Percentiles rank a stretch among this genome's conserved stretches.
These are phyloP conservation scores for Myrmaecium sp. DNA, from an alignment of 2,329 filamentous ascomycete genomes.

Conservation along the genomic window DNA sequence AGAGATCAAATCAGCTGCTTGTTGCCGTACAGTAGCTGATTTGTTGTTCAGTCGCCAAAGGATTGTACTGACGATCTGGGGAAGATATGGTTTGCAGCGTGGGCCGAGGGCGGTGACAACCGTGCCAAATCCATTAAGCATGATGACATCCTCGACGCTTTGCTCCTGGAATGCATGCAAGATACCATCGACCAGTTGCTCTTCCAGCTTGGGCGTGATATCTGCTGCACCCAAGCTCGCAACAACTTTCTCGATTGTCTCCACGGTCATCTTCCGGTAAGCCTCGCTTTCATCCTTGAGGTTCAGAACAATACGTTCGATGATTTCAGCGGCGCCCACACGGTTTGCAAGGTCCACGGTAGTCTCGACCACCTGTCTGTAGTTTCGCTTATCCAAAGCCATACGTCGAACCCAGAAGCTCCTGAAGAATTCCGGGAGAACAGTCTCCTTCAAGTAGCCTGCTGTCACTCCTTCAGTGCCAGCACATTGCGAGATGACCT, in stretches of 20 bases:
- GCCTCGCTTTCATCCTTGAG: constrained; percentile 96
- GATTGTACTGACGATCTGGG: constrained; percentile 93
- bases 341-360: constrained; percentile 95
- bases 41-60: constrained; percentile 97
- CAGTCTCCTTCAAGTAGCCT: constrained; percentile 85
- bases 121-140: constrained; percentile 94
- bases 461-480: constrained; percentile 89
- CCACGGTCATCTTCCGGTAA: constrained; percentile 97
- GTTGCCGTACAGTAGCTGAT: constrained; percentile 86
- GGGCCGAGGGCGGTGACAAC: constrained; percentile 90
- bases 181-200: constrained; percentile 87
- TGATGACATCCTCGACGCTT: constrained; percentile 85
- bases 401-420: constrained; percentile 96
- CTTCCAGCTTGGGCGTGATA: constrained; percentile 81
- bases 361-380: constrained; percentile 93
- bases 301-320: constrained; percentile 84
- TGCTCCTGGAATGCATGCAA: constrained; percentile 96
- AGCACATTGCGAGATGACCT: constrained; percentile 91
- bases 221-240: constrained; percentile 86
- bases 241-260: constrained; percentile 93
- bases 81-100: constrained; percentile 88
- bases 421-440: constrained; percentile 94
- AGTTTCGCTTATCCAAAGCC: constrained; percentile 95
- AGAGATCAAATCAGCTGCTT: constrained; percentile 90
- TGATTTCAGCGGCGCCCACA: constrained; percentile 89